Evolutionary conservation across 2,329 filamentous ascomycete genomes (phyloP).

Genomic region (Allantophomopsis cytisporea): DNA sequence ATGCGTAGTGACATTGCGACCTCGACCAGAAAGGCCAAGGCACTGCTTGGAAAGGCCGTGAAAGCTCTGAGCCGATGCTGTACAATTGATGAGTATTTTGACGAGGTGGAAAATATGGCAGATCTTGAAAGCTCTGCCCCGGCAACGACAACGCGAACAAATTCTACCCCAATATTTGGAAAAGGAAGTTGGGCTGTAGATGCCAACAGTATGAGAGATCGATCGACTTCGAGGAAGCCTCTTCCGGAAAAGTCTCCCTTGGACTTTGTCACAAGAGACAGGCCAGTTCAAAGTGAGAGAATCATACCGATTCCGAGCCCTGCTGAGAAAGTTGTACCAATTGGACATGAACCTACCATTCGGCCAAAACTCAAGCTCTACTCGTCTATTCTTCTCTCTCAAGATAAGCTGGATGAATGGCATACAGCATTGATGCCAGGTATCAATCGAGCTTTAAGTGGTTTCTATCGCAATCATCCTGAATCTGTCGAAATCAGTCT

Average conservation of each 20-base stretch:
- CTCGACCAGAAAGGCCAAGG: too few relatives aligned
- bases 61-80: slow-evolving; percentile 42
- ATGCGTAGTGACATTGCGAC: slow-evolving; percentile 36
- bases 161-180: slow-evolving; percentile 34
- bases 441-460: slow-evolving; percentile 55
- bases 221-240: too few relatives aligned
- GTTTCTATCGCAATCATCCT: slow-evolving; percentile 58
- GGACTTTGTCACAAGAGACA: too few relatives aligned
- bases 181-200: not conserved
- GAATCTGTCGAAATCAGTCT: slow-evolving; percentile 71
- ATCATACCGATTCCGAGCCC: not conserved
- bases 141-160: not conserved
- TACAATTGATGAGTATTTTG: slow-evolving; percentile 44
- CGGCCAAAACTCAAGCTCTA: slow-evolving; percentile 38
- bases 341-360: too few relatives aligned
- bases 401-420: slow-evolving; percentile 57
- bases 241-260: too few relatives aligned
- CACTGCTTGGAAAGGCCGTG: slow-evolving; percentile 34
- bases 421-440: slow-evolving; percentile 58
- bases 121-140: not conserved
- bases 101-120: slow-evolving; percentile 20
- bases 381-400: slow-evolving; percentile 41
- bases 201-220: too few relatives aligned
- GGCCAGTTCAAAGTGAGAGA: too few relatives aligned
- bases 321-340: not conserved